These are phyloP conservation scores for Tieghemiomyces parasiticus DNA, from an alignment of 192 early-diverging fungal species.

Conservation along the genomic window DNA sequence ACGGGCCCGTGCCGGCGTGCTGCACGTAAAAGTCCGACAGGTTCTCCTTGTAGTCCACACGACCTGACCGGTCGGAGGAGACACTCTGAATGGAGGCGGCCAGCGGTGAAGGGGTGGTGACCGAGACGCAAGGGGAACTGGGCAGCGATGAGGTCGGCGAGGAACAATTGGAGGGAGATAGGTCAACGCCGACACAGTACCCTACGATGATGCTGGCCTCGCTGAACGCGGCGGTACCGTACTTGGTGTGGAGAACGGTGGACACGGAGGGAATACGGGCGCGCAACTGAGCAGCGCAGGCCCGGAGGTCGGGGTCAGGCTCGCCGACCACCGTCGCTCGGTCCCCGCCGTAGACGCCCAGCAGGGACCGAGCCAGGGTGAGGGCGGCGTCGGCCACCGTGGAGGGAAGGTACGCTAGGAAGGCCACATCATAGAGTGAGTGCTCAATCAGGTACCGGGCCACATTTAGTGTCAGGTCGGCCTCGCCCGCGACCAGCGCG, in stretches of 20 bases:
- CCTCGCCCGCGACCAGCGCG: conserved; percentile 17
- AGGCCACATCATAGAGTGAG: conserved; percentile 21
- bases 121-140: background rate
- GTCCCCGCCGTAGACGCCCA: no score
- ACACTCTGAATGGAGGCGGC: background rate
- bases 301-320: conserved; percentile 14
- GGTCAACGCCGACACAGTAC: conserved; percentile 20
- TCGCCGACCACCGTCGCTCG: conserved; percentile 14
- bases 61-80: background rate
- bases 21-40: conserved; percentile 2
- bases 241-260: conserved; percentile 22
- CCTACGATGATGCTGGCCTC: conserved; percentile 26
- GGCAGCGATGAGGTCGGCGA: background rate
- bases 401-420: conserved; percentile 23
- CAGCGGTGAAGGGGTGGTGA: background rate
- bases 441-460: conserved; percentile 25
- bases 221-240: conserved; percentile 17
- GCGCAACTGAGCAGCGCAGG: conserved; percentile 19
- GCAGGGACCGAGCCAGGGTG: conserved; percentile 21
- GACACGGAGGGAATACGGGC: conserved; percentile 22
- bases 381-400: conserved; percentile 22
- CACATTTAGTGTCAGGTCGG: conserved; percentile 14
- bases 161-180: background rate
- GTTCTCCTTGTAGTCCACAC: background rate
- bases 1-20: background rate